These are phyloP conservation scores for Fusarium sp. DNA, from an alignment of 2,329 filamentous ascomycete species.

Conservation along the genomic window DNA sequence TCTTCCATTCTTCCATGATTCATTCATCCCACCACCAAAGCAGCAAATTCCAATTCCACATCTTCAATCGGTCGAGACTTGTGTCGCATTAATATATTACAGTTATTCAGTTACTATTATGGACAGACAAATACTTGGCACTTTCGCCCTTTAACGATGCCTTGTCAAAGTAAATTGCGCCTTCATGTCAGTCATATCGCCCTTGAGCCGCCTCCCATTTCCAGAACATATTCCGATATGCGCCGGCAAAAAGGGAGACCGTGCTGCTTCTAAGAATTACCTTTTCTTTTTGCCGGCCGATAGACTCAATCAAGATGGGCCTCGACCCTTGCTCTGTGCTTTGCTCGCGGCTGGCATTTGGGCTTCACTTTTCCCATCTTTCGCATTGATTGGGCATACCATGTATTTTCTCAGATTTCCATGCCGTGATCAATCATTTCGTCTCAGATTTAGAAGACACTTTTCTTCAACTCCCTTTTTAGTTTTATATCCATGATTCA, in stretches of 20 bases:
- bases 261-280: slow-evolving; percentile 11
- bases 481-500: slow-evolving; percentile 18
- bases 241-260: slow-evolving; percentile 21
- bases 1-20: slow-evolving; percentile 34
- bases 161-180: slow-evolving; percentile 28
- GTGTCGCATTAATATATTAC: slow-evolving; percentile 25
- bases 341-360: slow-evolving; percentile 26
- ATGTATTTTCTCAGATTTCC: slow-evolving; percentile 40
- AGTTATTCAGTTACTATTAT: neutral
- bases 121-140: slow-evolving; percentile 23
- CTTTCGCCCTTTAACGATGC: slow-evolving; percentile 23
- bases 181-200: slow-evolving; percentile 28
- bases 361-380: slow-evolving; percentile 16
- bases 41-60: slow-evolving; percentile 37
- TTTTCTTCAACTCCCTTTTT: slow-evolving; percentile 22
- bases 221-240: slow-evolving; percentile 24
- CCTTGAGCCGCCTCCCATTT: slow-evolving; percentile 36
- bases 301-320: slow-evolving; percentile 38
- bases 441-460: slow-evolving; percentile 44
- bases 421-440: slow-evolving; percentile 36
- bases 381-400: slow-evolving; percentile 40
- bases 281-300: slow-evolving; percentile 23
- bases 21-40: slow-evolving; percentile 24
- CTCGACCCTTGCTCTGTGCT: slow-evolving; percentile 36
- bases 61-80: slow-evolving; percentile 27